Evolutionary conservation across 2,329 filamentous ascomycete species (phyloP), one percentile per base, ranked within the genome.

Genomic region (Penicillium nordicum): DNA sequence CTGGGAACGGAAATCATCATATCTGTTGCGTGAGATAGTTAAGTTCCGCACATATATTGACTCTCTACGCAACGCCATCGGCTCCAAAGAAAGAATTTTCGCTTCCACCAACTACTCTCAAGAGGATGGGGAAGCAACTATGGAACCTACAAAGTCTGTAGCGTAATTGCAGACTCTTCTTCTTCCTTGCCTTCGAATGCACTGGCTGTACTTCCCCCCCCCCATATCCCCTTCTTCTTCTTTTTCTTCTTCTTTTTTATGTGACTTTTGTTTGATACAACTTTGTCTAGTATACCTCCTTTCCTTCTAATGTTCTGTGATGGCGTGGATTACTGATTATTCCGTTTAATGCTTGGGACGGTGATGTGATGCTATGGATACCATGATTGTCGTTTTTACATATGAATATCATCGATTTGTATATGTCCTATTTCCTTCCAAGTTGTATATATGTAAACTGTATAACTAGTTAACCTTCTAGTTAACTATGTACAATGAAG

Each of bases 41-140:
- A 97, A 97, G 75, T 97, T 96, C 77, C 82, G 88, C 58, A 97
- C 92, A 0, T 99, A 97, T 69, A 92, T 97, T 64, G 94, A 97
- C 72, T 87, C 86, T 34, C 78, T 99, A 49, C 81, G 86, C 56
- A 83, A 84, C 37, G 92, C 92, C 0, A 84, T 89, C 64, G 76
- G 72, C 32, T 81, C 85, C 53, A 92, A 89, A 70, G 81, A 84
- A 44, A 87, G 87, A 69, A 87, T 97, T 41, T 88, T 91, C 57
- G 65, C 67, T 16, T 61, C 62, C 36, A 63, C 63, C 46, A 60
- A 66, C 36, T 40, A 61, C 29, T 36, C 30, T 37, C 27, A 50
- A n/a, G 32, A 32, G 12, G 44, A n/a, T 14, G 42, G 56, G 16
- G 45, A 59, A 21, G 40, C 40, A 16, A 41, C 27, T n/a, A 11